Percentiles rank a stretch among this genome's conserved stretches.
Evolutionary conservation across 768 basidiomycete genomes (phyloP).

Genomic region (Dacryopinax spathularia): DNA sequence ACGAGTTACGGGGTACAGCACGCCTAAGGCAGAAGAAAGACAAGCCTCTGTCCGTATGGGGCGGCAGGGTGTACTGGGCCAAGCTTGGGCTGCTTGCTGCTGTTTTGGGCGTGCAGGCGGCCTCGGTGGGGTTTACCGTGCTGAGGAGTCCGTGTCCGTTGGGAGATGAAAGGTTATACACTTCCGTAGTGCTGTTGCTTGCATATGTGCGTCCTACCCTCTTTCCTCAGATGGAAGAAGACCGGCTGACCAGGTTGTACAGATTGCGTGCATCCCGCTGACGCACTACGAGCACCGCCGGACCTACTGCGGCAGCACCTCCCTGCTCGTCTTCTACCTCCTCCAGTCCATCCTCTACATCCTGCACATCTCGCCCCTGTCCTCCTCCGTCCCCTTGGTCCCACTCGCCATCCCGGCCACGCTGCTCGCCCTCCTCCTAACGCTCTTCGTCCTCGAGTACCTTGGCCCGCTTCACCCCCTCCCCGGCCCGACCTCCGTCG

Average conservation of each 20-base stretch:
- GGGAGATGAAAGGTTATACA: not conserved
- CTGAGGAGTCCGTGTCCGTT: not conserved
- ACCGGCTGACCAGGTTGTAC: not conserved
- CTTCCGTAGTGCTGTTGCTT: not conserved
- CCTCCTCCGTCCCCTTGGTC: constrained; percentile 52
- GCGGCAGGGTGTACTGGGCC: constrained; percentile 36
- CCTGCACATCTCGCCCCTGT: constrained; percentile 28
- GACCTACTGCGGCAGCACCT: not conserved
- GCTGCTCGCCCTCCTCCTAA: not conserved
- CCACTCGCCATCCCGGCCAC: constrained; percentile 63
- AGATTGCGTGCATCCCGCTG: not conserved
- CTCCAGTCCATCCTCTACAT: constrained; percentile 14
- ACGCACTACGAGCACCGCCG: not conserved
- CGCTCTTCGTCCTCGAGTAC: not conserved
- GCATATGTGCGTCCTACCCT: not conserved
- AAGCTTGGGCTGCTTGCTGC: constrained; percentile 49
- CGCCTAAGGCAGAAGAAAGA: not conserved
- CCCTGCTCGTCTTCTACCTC: constrained; percentile 3
- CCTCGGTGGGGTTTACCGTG: constrained; percentile 6
- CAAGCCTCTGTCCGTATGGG: constrained; percentile 15
- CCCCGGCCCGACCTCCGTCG: not conserved
- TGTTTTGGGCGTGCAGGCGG: not conserved
- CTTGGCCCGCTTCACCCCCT: not conserved
- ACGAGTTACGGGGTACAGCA: constrained; percentile 22
- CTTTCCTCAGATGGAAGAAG: not conserved